Conservation (phyloP, 345 rosid genomes). For the Lumnitzera racemosa region DNA sequence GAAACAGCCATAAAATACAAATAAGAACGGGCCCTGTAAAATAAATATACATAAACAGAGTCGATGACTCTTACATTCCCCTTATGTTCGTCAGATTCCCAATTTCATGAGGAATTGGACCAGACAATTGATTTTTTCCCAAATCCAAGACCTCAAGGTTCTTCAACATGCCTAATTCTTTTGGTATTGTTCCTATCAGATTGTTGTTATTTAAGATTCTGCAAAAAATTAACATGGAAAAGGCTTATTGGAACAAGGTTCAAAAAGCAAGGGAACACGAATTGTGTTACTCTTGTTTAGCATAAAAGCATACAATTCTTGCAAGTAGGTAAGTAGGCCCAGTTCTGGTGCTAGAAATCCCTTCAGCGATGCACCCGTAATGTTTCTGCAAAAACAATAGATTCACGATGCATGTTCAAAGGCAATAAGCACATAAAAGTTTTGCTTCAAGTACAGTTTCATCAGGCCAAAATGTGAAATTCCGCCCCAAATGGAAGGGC, state of each 20-base stretch:
- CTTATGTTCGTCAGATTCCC: constrained; percentile 50
- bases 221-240: constrained; percentile 18
- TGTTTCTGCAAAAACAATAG: constrained; percentile 48
- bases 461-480: background rate
- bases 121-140: constrained; percentile 75
- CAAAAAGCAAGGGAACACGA: background rate
- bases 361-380: constrained; percentile 54
- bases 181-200: constrained; percentile 74
- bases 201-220: constrained; percentile 68
- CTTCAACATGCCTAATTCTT: constrained; percentile 77
- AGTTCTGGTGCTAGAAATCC: constrained; percentile 87
- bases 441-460: background rate
- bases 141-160: constrained; percentile 73
- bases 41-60: constrained; percentile 3
- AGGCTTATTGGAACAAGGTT: constrained; percentile 1
- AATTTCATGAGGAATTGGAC: constrained; percentile 79
- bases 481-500: background rate
- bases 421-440: constrained; percentile 5
- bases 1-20: constrained; percentile 5
- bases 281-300: background rate
- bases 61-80: constrained; percentile 41
- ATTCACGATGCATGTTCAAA: background rate
- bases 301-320: constrained; percentile 57
- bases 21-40: background rate
- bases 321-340: constrained; percentile 57